Conservation (phyloP, 2,329 filamentous ascomycete species). For the Phoma herbarum region DNA sequence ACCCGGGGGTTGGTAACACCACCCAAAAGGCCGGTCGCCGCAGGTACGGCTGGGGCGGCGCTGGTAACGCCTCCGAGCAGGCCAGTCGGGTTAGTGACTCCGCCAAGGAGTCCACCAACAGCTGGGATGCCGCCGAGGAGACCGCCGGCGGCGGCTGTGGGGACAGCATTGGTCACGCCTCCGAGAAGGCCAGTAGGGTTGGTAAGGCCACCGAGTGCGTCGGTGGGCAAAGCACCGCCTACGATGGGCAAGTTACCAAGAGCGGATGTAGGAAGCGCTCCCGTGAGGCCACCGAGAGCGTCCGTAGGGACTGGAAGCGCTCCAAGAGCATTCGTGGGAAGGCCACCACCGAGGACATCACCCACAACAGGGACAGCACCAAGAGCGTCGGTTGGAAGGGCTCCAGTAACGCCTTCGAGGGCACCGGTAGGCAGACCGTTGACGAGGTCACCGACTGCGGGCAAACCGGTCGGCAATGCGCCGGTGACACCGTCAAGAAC, state of each 20-base stretch:
- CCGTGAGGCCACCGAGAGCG: not conserved
- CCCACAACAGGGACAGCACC: not conserved
- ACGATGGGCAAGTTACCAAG: not conserved
- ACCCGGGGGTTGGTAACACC: slow-evolving; percentile 3
- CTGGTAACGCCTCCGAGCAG: slow-evolving; percentile 8
- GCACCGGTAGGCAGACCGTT: not conserved
- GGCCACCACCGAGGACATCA: not conserved
- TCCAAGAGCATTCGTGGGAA: not conserved
- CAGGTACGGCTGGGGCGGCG: slow-evolving; percentile 11
- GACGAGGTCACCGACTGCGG: not conserved
- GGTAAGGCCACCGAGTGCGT: not conserved
- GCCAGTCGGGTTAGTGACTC: not conserved
- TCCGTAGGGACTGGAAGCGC: not conserved
- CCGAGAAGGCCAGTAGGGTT: slow-evolving; percentile 5
- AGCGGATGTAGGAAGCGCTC: not conserved
- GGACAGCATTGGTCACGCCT: not conserved
- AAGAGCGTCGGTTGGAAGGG: not conserved
- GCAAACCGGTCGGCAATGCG: not conserved
- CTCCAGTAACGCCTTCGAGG: not conserved
- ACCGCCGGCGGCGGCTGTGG: not conserved
- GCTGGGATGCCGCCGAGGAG: slow-evolving; percentile 1
- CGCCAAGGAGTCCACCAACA: slow-evolving; percentile 4
- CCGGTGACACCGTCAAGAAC: not conserved
- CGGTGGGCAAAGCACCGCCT: slow-evolving; percentile 2
- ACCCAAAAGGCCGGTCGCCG: slow-evolving; percentile 2